Evolutionary conservation across 1,284 basidiomycete species (phyloP).

Genomic region (Ustilago nuda): DNA sequence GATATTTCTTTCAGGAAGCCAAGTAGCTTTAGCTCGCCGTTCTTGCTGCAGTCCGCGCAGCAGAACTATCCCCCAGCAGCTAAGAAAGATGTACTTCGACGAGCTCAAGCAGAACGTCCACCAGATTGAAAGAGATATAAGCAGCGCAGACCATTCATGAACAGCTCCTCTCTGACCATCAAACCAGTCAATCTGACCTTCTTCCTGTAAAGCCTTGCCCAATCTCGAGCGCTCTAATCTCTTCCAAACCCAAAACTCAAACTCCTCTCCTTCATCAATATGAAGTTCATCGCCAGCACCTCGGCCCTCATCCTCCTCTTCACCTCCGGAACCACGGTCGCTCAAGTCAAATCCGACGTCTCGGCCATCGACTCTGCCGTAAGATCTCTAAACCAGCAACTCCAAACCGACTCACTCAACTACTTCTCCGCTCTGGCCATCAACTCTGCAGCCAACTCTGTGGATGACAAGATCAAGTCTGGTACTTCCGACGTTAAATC

Average conservation of each 20-base stretch:
- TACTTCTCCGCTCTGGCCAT: slow-evolving; percentile 30
- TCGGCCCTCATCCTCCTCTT: slow-evolving; percentile 18
- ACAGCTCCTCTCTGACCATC: background rate
- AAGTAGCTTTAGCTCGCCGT: background rate
- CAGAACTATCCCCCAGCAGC: background rate
- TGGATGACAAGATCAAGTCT: slow-evolving; percentile 31
- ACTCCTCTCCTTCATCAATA: slow-evolving; percentile 11
- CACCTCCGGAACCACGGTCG: slow-evolving; percentile 19
- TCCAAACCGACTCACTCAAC: slow-evolving; percentile 15
- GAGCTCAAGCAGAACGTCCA: background rate
- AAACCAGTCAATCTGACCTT: no score
- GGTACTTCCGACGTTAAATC: slow-evolving; percentile 17
- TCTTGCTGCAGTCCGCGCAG: background rate
- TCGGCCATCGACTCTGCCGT: slow-evolving; percentile 22
- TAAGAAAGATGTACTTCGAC: no score
- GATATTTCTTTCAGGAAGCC: background rate
- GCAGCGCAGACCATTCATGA: background rate
- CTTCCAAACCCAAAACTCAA: background rate
- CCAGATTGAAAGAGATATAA: background rate
- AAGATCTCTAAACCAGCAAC: slow-evolving; percentile 21
- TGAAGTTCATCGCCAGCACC: slow-evolving; percentile 22
- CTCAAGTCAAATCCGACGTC: slow-evolving; percentile 25
- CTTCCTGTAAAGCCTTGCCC: background rate
- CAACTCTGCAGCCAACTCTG: slow-evolving; percentile 6
- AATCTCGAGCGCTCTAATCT: no score